Evolutionary conservation across 352 stramenopile genomes (phyloP).

Genomic region (Halophytophthora polymorphica): DNA sequence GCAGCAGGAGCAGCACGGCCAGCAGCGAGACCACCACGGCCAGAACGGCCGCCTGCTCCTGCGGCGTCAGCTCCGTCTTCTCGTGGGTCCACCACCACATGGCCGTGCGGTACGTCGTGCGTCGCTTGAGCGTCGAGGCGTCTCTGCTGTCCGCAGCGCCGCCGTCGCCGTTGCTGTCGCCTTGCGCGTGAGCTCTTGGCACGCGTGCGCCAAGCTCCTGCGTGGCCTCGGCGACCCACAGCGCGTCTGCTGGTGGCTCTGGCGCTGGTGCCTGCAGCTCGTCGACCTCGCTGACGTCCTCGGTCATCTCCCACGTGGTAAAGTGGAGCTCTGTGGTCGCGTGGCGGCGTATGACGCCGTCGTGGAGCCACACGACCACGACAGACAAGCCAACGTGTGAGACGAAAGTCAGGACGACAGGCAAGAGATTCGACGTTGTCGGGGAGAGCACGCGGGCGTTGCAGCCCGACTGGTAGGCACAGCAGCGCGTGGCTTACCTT

Average conservation of each 20-base stretch:
- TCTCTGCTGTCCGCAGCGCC: slow-evolving; percentile 7
- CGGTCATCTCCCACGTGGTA: slow-evolving; percentile 25
- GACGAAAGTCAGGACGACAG: neutral
- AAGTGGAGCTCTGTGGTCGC: slow-evolving; percentile 19
- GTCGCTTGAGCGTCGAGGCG: slow-evolving; percentile 13
- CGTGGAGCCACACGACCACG: neutral
- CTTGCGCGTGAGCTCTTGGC: neutral
- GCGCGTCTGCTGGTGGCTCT: slow-evolving; percentile 1
- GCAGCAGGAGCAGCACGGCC: slow-evolving; percentile 32
- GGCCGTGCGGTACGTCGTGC: slow-evolving; percentile 25
- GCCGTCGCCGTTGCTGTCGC: neutral
- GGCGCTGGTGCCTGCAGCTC: too few relatives aligned
- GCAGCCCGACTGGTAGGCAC: neutral
- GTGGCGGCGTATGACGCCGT: too few relatives aligned
- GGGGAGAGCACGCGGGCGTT: neutral
- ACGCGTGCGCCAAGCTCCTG: neutral
- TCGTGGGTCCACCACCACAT: slow-evolving; percentile 45
- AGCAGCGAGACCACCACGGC: slow-evolving; percentile 47
- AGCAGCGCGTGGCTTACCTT: neutral
- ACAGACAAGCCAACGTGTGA: too few relatives aligned
- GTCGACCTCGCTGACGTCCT: slow-evolving; percentile 5
- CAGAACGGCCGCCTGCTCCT: slow-evolving; percentile 61
- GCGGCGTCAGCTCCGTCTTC: slow-evolving; percentile 47
- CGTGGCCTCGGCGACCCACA: slow-evolving; percentile 1
- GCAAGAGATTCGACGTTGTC: too few relatives aligned